Percentiles rank a stretch among this genome's conserved stretches.
These are phyloP conservation scores for Rhizomucor pusillus DNA, from an alignment of 371 early-diverging fungal species.

Conservation along the genomic window DNA sequence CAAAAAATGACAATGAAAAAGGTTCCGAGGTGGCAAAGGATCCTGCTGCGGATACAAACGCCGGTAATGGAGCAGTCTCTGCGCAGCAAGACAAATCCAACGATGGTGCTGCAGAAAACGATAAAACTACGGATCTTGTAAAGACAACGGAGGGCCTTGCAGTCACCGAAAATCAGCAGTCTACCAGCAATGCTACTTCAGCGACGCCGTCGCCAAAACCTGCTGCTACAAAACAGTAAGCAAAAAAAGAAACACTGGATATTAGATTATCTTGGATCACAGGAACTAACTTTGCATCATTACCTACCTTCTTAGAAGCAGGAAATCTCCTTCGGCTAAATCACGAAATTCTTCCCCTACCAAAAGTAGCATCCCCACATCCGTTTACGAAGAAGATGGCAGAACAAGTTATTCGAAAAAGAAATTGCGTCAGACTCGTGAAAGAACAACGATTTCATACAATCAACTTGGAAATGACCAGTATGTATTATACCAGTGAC, in stretches of 20 bases:
- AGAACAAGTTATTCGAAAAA: slow-evolving; percentile 44
- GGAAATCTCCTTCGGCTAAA: neutral
- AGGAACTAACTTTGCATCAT: too few relatives aligned
- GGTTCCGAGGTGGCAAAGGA: too few relatives aligned
- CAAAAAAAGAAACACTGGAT: neutral
- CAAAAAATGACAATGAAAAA: neutral
- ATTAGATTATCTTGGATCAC: too few relatives aligned
- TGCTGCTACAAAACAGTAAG: neutral
- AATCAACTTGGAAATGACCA: slow-evolving; percentile 34
- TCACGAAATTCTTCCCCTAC: slow-evolving; percentile 6
- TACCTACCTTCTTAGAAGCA: too few relatives aligned
- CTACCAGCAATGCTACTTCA: neutral
- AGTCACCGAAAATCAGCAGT: neutral
- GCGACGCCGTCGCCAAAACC: neutral
- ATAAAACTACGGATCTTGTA: too few relatives aligned
- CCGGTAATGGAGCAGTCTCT: neutral
- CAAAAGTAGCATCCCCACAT: neutral
- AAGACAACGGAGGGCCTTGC: too few relatives aligned
- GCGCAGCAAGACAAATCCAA: neutral
- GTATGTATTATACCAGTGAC: slow-evolving; percentile 14
- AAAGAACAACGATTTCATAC: slow-evolving; percentile 29
- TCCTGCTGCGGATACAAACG: too few relatives aligned
- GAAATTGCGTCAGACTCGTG: slow-evolving; percentile 37
- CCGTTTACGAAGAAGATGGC: slow-evolving; percentile 38
- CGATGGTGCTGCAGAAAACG: neutral